Conservation (phyloP, 352 stramenopile genomes). For the Pythium scleroteichum region DNA sequence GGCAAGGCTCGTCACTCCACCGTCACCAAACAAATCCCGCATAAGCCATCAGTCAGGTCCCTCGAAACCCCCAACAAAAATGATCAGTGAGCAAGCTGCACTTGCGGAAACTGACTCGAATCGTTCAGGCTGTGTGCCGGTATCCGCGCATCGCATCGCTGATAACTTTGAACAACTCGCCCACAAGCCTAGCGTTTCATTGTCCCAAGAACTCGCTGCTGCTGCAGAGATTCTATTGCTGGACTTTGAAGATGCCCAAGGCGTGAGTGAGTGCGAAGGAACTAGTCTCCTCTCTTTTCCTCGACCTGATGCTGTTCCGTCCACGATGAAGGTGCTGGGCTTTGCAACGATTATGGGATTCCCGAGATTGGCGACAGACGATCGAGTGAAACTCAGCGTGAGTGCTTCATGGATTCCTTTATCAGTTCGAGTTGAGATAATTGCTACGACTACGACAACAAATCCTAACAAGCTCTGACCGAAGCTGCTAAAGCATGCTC, state of each 20-base stretch:
- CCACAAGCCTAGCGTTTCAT: background rate
- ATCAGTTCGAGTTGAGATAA: background rate
- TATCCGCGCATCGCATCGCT: background rate
- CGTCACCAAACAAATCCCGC: slow-evolving; percentile 1
- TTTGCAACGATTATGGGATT: too few relatives aligned
- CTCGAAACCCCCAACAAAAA: background rate
- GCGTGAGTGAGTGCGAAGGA: too few relatives aligned
- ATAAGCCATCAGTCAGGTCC: background rate
- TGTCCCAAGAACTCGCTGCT: slow-evolving; percentile 26
- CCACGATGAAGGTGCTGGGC: too few relatives aligned
- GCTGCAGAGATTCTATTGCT: slow-evolving; percentile 29
- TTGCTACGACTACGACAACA: slow-evolving; percentile 23
- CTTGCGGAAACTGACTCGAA: too few relatives aligned
- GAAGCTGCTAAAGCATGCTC: background rate
- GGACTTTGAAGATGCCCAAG: slow-evolving; percentile 18
- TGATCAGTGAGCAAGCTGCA: too few relatives aligned
- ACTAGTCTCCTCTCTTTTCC: too few relatives aligned
- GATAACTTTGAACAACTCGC: background rate
- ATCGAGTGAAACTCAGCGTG: background rate
- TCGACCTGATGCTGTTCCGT: too few relatives aligned
- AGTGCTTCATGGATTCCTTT: slow-evolving; percentile 1
- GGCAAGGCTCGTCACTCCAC: slow-evolving; percentile 23
- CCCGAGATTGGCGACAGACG: background rate
- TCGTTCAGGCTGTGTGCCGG: too few relatives aligned
- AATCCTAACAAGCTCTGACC: slow-evolving; percentile 21